Base-by-base conservation (phyloP, 1,139 yeast genomes). In the Eremothecium sinecaudum region DNA sequence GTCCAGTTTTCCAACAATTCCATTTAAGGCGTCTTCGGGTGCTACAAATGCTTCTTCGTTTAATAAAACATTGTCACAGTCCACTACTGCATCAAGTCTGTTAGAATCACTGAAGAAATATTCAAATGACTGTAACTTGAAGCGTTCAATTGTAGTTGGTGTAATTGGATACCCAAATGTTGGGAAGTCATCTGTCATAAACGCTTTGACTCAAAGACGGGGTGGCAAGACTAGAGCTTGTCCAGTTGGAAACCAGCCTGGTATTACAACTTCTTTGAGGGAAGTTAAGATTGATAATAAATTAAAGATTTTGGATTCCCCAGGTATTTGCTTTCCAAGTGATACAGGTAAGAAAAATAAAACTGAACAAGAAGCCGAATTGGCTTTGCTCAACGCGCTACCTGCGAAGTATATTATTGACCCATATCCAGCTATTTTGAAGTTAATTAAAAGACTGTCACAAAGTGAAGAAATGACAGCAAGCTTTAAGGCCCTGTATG, bases 211-310 rank as follows among this genome's bases (percentile, higher is more conserved):
- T 8, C 71, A 82, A 36, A 78, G 94, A 62, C 92, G 83, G 53
- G 86, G 90, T 34, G 69, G 71, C 28, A 64, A 69, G 17, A 65
- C 75, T 28, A 73, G 70, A 48, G 92, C 90, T 8, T 90, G 98
- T 57, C 97, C 98, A 10, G 94, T 83, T 21, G 99, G 98, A 30
- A 92, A 93, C 51, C 92, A 82, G 62, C 97, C 99, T 3, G 98
- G 98, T 57, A 90, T 90, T 24, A 90, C 98, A 19, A 87, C 95
- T 1, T 67, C 90, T 3, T 66, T 90, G 58, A 75, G 96, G 62
- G 94, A 86, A 59, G 86, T 90, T 40, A 90, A 90, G 62, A 73
- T 90, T 42, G 98, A 90, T 58, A 80, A 77, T 54, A 86, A 86
- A 59, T 71, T 90, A 48, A 83, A 81, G 59, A 70, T 90, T 43